Base-by-base conservation (phyloP, 495 filamentous ascomycete species). In the Bryoglossum gracile region DNA sequence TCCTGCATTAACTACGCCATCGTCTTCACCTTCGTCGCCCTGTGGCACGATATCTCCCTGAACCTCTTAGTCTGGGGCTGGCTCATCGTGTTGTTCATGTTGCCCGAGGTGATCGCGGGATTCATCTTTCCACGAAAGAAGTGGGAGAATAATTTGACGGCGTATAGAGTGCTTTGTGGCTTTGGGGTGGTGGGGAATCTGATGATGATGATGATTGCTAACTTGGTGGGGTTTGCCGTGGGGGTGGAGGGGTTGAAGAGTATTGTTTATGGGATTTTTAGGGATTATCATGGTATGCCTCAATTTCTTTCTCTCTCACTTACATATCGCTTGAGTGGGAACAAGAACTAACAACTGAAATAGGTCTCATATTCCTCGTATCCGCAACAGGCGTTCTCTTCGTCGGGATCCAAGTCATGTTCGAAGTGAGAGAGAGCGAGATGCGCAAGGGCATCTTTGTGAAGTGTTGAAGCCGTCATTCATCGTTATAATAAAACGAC, bases 41-140 rank as follows among this genome's bases (percentile, higher is more conserved):
- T 99, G 32, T 99, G 92, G 92, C 92, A 99, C 64, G 92, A 99
- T 58, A 94, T 99, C 62, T 81, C 90, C 59, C 76, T 96, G n/a
- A 79, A 82, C 36, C 75, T 99, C 19, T 76, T 99, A 11, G 83
- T 92, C 60, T 99, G 92, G 92, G 89, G 92, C 11, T 99, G 92
- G 92, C 70, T 99, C 41, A 77, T 97, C 35, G 87, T 90, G 3
- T 65, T 96, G 9, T 99, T 99, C 67, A 83, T 99, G 60, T 61
- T 96, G 19, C 92, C 92, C 0, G 94, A 97, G 63, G 72, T 90
- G 38, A 63, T 87, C 11, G 88, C 80, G 6, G 66, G 72, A 0
- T 68, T 78, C 33, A 24, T 87, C 2, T 94, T 97, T 67, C 87
- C 89, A 1, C 70, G 71, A 17, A 59, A 66, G 14, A 77, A 76